Base-by-base conservation (phyloP, 331 rosid species). In the Ulmus americana region DNA sequence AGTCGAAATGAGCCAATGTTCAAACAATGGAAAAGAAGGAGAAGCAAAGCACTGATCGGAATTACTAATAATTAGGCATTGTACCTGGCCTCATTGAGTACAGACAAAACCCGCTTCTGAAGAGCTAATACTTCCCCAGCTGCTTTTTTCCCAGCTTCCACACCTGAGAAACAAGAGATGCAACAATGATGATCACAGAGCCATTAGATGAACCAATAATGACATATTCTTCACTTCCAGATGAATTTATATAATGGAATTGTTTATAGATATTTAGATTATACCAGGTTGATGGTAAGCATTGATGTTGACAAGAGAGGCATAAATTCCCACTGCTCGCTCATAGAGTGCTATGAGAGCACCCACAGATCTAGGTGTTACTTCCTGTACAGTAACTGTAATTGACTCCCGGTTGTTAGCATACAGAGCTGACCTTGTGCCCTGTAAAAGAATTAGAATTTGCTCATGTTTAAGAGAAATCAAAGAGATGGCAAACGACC, bases 221-320 rank as follows among this genome's bases (percentile, higher is more conserved):
- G 10, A 42, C 35, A 28, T 28, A 28, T 48, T 1, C 55, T 18
- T 39, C 39, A 70, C 49, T 38, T 42, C 51, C 10, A 74, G 39
- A 39, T 51, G 39, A 55, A 50, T 18, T 55, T 55, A 41, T 55
- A 6, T 38, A 8, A 38, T 15, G 54, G 15, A 38, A 54, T 3
- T 28, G 39, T 60, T 52, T 57, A 59, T 38, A 57, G 69, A 50
- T 74, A 59, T 68, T 72, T 77, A 28, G 35, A 28, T 28, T 28
- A 2, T 28, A 94, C 98, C 97, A 72, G 97, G 98, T 76, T 94
- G 98, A 73, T 89, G 98, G 76, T 94, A 89, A n/a, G 98, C 98
- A 76, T 94, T 94, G 70, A 89, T 89, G 84, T 89, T 81, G 64
- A 82, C 82, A 71, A 94, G 82, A 39, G 88, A 82, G 53, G 98